Percentiles rank a stretch among this genome's conserved stretches.
Evolutionary conservation across 345 rosid genomes (phyloP).

Genomic region (Rhizophora mangle): DNA sequence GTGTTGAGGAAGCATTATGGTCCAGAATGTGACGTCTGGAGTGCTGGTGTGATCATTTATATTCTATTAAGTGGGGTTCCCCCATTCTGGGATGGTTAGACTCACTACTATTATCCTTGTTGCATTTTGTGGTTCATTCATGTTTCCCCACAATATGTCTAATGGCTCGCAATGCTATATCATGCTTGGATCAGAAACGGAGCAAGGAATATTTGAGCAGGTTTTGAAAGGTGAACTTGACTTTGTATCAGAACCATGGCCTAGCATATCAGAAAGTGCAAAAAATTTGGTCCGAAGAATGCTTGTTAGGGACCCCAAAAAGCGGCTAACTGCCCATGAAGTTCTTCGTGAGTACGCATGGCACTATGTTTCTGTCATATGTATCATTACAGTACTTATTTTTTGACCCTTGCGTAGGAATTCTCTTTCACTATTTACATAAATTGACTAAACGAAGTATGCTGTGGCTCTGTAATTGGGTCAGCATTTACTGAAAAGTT

Average conservation of each 20-base stretch:
- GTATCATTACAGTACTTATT: background rate
- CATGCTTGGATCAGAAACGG: slow-evolving; percentile 60
- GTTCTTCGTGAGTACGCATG: slow-evolving; percentile 69
- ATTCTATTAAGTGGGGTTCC: slow-evolving; percentile 90
- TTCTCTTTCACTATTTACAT: background rate
- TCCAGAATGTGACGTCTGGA: slow-evolving; percentile 94
- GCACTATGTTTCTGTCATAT: background rate
- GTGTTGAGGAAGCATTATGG: slow-evolving; percentile 83
- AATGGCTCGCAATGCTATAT: slow-evolving; percentile 17
- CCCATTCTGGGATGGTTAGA: slow-evolving; percentile 97
- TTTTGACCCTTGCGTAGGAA: background rate
- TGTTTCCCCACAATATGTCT: slow-evolving; percentile 17
- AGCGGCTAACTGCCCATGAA: slow-evolving; percentile 77
- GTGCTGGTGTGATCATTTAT: slow-evolving; percentile 93
- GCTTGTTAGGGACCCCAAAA: slow-evolving; percentile 80
- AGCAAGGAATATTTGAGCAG: slow-evolving; percentile 96
- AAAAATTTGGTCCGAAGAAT: slow-evolving; percentile 84
- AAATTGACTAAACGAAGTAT: background rate
- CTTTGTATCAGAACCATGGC: slow-evolving; percentile 96
- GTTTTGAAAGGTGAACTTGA: slow-evolving; percentile 91
- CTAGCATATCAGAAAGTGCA: slow-evolving; percentile 76
- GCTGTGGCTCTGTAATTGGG: background rate
- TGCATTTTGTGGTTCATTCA: slow-evolving; percentile 4
- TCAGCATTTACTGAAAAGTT: background rate
- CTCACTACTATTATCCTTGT: background rate